Base-by-base conservation (phyloP, 805 yeast species). In the Teunomyces aglyptinius region DNA sequence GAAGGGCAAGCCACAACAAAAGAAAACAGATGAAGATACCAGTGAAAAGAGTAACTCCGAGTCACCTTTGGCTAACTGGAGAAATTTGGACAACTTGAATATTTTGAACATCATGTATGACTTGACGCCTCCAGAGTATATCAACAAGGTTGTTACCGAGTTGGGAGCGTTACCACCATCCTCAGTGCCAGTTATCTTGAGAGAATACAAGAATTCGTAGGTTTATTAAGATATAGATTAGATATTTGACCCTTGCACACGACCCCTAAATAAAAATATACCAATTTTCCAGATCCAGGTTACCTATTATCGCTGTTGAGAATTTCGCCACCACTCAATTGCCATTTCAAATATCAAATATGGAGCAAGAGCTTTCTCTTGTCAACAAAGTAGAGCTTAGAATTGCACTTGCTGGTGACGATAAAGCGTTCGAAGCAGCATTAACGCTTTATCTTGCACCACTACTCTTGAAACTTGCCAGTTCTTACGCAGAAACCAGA, bases 121-220 rank as follows among this genome's bases (percentile, higher is more conserved):
- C 67, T 76, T 94, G 56, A 92, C 98, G 1, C 97, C 97, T 29
- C 96, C 96, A 11, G 88, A 85, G 55, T 88, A 86, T 60, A 89
- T 94, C 58, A 91, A 92, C 64, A 94, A 94, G 71, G 89, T 94
- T 49, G 89, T 94, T 45, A 94, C 98, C 1, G 99, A 94, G 65
- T 82, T 92, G 53, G 99, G 99, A 24, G 89, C 96, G 2, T 76
- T 94, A 55, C 99, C 99, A 8, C 96, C 99, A 36, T 86, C 96
- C n/a, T 89, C 98, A 1, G 98, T 94, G 48, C 99, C 99, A 22
- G 98, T 94, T 41, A 89, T 94, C 50, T 73, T 94, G 57, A 81
- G 98, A 68, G 99, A 94, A 67, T 94, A 92, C 67, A 89, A 89
- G 66, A 69, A 65, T 53, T 61, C 69, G 16, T 60, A 48, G 41